phyloP scores from a whole-genome alignment of 2,329 filamentous ascomycete genomes.

The Pseudocercospora macadamiae region DNA sequence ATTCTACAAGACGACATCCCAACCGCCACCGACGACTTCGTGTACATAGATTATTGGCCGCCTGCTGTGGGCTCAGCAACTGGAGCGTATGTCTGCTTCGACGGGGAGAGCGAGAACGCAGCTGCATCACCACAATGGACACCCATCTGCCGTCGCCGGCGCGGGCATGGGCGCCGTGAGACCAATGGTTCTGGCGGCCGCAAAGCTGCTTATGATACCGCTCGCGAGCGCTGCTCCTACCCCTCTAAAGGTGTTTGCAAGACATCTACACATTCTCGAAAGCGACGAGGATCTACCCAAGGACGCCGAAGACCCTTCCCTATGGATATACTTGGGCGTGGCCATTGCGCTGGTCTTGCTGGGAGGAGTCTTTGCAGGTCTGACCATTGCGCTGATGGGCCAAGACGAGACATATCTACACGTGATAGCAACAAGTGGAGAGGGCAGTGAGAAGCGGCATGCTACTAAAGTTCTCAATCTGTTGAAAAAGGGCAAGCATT shows the following conservation, averaged over 20 bases:
- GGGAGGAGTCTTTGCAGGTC: slow-evolving; percentile 89
- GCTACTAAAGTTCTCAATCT: slow-evolving; percentile 79
- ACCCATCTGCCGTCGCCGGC: not conserved
- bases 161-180: slow-evolving; percentile 18
- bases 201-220: slow-evolving; percentile 26
- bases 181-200: slow-evolving; percentile 24
- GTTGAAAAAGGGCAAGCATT: slow-evolving; percentile 89
- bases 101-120: slow-evolving; percentile 1
- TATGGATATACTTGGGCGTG: slow-evolving; percentile 80
- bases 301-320: slow-evolving; percentile 56
- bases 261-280: slow-evolving; percentile 14
- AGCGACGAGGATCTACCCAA: slow-evolving; percentile 32
- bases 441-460: slow-evolving; percentile 83
- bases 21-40: slow-evolving; percentile 3
- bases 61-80: not conserved
- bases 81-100: slow-evolving; percentile 8
- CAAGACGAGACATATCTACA: slow-evolving; percentile 96
- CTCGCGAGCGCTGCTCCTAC: slow-evolving; percentile 26
- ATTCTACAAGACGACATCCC: not conserved
- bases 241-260: slow-evolving; percentile 13
- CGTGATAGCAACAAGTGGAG: slow-evolving; percentile 83
- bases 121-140: slow-evolving; percentile 4
- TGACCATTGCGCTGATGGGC: slow-evolving; percentile 85
- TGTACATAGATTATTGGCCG: slow-evolving; percentile 5
- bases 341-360: slow-evolving; percentile 81